Base-by-base conservation (phyloP, 345 rosid genomes). In the Aegle marmelos region DNA sequence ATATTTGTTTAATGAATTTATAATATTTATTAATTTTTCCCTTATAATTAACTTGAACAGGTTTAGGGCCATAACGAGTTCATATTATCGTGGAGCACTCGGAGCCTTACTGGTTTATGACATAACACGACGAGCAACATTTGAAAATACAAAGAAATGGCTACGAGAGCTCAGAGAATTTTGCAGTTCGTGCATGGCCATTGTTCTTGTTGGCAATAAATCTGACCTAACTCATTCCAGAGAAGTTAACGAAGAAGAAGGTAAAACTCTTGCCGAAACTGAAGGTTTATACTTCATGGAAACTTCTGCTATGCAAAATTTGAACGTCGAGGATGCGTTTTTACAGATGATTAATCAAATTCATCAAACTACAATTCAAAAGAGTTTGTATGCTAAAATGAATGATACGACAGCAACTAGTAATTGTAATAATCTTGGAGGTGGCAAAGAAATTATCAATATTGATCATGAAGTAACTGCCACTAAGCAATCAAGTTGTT, bases 31-130 rank as follows among this genome's bases (percentile, higher is more conserved):
- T 1, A 45, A 9, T 13, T 41, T 45, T 41, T 41, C 0, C 50
- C 50, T 45, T 45, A 45, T 2, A 13, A 45, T 13, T 45, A 13
- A 45, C 50, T 45, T 41, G 48, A 17, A 70, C 84, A 94, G 98
- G 86, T 94, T 92, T 76, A 84, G 95, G 81, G 98, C 98, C 28
- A 94, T 94, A 24, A 94, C 95, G 24, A 92, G 95, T 78, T 94
- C 98, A 11, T 94, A 92, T 79, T 94, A 94, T 67, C 86, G 97
- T 0, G 98, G 98, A 76, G 98, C 98, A 0, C 76, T 94, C 2
- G 94, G 97, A 0, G 98, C 97, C 3, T 66, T 91, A 30, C 85
- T 94, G 7, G 96, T 91, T 1, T 94, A 94, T 61, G 97, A 92
- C 84, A 91, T 94, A 68, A 90, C 93, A 0, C 75, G 97, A 19